These are phyloP conservation scores for Lentinus tigrinus DNA, from an alignment of 768 basidiomycete species.

Conservation along the genomic window DNA sequence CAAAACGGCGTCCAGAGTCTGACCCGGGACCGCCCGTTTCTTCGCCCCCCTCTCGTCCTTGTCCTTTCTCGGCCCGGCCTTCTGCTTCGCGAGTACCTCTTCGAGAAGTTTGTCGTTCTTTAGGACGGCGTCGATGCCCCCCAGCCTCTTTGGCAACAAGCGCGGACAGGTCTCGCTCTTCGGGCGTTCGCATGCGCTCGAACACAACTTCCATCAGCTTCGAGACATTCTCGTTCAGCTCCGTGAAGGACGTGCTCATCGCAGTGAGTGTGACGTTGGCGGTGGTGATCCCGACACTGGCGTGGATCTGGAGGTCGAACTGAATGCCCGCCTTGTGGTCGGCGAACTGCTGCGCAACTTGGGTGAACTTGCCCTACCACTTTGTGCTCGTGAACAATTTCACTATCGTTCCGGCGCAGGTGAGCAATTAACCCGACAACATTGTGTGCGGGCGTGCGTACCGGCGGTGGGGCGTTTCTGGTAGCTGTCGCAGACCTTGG, in stretches of 20 bases:
- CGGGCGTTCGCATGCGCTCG: constrained; percentile 13
- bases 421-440: background rate
- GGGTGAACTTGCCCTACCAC: constrained; percentile 27
- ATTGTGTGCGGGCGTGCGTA: background rate
- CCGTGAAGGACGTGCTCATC: background rate
- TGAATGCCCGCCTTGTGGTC: constrained; percentile 25
- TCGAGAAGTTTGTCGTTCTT: constrained; percentile 9
- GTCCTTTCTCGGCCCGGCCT: background rate
- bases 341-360: constrained; percentile 19
- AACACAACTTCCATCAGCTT: constrained; percentile 19
- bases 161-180: constrained; percentile 16
- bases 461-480: constrained; percentile 28
- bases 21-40: background rate
- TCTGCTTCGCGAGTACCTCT: constrained; percentile 4
- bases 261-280: background rate
- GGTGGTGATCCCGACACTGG: constrained; percentile 20
- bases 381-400: constrained; percentile 26
- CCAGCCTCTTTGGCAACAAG: constrained; percentile 9
- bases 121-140: constrained; percentile 1
- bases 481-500: constrained; percentile 33
- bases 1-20: background rate
- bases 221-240: constrained; percentile 10
- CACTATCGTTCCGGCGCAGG: constrained; percentile 8
- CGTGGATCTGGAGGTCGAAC: constrained; percentile 30
- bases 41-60: background rate